A percentile compares a stretch with the other conserved stretches of the same genome.
Evolutionary conservation across 371 early-diverging fungal species (phyloP).

Genomic region (Nematocida parisii): DNA sequence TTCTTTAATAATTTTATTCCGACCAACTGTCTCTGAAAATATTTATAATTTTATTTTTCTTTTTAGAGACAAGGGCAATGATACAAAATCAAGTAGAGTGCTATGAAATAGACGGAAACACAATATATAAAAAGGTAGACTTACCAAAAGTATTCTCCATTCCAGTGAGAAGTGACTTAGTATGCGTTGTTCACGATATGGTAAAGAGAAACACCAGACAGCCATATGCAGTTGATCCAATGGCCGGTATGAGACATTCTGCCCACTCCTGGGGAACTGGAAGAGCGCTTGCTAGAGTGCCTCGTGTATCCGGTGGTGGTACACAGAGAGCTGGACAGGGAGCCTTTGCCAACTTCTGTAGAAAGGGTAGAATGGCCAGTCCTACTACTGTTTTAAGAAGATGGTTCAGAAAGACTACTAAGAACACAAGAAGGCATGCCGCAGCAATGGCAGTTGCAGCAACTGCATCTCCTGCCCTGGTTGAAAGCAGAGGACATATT

Average conservation of each 20-base stretch:
- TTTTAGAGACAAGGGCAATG: constrained; percentile 54
- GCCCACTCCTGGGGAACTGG: constrained; percentile 98
- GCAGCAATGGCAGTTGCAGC: constrained; percentile 95
- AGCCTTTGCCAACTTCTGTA: constrained; percentile 99
- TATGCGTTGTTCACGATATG: constrained; percentile 89
- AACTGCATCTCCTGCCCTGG: constrained; percentile 86
- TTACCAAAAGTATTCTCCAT: constrained; percentile 92
- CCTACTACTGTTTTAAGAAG: constrained; percentile 98
- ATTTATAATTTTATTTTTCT: constrained; percentile 44
- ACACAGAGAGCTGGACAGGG: constrained; percentile 99
- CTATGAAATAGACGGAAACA: constrained; percentile 47
- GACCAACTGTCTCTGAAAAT: not conserved
- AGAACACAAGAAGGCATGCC: constrained; percentile 94
- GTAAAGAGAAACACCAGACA: constrained; percentile 97
- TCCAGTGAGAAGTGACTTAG: constrained; percentile 93
- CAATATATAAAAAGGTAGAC: constrained; percentile 43
- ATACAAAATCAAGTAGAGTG: constrained; percentile 53
- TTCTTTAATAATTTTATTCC: no score
- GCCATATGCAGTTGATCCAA: constrained; percentile 89
- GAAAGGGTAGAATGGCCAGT: constrained; percentile 98
- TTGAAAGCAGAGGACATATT: constrained; percentile 96
- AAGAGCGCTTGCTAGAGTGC: constrained; percentile 98
- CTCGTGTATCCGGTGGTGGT: constrained; percentile 95
- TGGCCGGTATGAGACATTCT: constrained; percentile 98
- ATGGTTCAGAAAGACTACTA: constrained; percentile 97